A percentile compares a stretch with the other conserved stretches of the same genome.
These are phyloP conservation scores for Leishmania mexicana DNA, from an alignment of 208 protist genomes.

Conservation along the genomic window DNA sequence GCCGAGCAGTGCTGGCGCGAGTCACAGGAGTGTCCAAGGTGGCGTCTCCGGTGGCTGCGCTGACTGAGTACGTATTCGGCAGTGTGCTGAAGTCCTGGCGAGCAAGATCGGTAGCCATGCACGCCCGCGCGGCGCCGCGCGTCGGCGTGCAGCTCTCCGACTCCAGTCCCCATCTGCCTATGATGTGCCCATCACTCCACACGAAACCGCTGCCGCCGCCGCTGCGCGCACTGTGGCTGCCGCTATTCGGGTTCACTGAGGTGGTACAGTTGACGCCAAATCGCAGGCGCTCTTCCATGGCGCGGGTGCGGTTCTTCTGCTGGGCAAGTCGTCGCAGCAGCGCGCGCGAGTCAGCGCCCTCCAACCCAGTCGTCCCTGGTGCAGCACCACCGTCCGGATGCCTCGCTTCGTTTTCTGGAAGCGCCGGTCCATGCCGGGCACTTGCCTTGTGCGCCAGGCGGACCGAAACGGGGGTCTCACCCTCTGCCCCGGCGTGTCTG, in stretches of 20 bases:
- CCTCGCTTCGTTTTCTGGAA: background rate
- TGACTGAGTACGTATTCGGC: background rate
- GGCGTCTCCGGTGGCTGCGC: background rate
- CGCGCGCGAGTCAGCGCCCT: slow-evolving; percentile 17
- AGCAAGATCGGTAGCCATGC: background rate
- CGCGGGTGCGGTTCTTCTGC: slow-evolving; percentile 24
- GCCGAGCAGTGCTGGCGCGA: background rate
- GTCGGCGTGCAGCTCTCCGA: background rate
- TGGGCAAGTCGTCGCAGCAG: slow-evolving; percentile 32
- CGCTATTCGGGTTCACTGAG: background rate
- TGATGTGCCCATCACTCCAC: background rate
- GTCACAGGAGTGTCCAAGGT: background rate
- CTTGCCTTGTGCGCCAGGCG: slow-evolving; percentile 2
- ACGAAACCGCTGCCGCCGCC: background rate
- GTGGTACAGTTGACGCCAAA: background rate
- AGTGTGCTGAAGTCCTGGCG: background rate
- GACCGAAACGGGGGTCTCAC: background rate
- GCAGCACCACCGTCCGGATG: background rate
- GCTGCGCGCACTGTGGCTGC: slow-evolving; percentile 5
- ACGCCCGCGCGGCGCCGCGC: background rate
- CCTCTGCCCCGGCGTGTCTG: background rate
- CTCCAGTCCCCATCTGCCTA: background rate
- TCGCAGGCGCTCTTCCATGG: slow-evolving; percentile 30
- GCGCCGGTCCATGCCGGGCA: background rate
- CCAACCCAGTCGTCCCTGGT: background rate